These are phyloP conservation scores for Wickerhamiella domercqiae DNA, from an alignment of 805 yeast genomes.

Conservation along the genomic window DNA sequence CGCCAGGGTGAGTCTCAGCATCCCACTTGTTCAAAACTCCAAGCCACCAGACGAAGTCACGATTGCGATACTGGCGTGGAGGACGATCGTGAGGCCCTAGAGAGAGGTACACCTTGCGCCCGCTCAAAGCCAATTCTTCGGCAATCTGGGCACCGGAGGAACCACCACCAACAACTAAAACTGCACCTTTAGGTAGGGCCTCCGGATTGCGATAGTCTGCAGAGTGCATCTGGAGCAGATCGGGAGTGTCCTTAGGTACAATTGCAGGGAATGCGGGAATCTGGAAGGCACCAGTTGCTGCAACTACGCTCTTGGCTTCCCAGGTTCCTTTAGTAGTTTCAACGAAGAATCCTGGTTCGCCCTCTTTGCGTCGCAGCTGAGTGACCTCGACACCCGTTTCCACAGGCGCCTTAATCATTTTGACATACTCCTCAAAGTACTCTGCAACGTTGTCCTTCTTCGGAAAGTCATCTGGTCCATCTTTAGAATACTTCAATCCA, in stretches of 20 bases:
- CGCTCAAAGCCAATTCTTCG: conserved; percentile 8
- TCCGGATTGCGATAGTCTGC: conserved; percentile 8
- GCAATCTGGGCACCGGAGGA: conserved; percentile 16
- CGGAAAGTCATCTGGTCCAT: conserved; percentile 5
- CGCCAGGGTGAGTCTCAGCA: conserved; percentile 6
- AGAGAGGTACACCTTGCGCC: conserved; percentile 6
- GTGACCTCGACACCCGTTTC: conserved; percentile 6
- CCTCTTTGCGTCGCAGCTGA: conserved; percentile 1
- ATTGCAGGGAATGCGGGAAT: conserved; percentile 10
- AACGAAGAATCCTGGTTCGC: conserved; percentile 4
- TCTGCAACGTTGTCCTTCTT: conserved; percentile 7
- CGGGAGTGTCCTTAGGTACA: conserved; percentile 5
- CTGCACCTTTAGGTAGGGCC: conserved; percentile 9
- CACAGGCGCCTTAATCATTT: conserved; percentile 8
- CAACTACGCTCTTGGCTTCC: conserved; percentile 6
- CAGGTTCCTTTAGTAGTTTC: conserved; percentile 2
- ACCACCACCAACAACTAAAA: conserved; percentile 13
- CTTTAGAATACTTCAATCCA: conserved; percentile 5
- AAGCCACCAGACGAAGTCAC: conserved; percentile 16
- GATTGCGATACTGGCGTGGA: conserved; percentile 12
- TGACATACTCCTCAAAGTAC: conserved; percentile 10
- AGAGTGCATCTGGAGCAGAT: conserved; percentile 9
- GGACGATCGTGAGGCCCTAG: conserved; percentile 14
- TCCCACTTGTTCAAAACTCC: conserved; percentile 15
- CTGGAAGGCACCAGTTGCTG: conserved; percentile 14